phyloP scores from a whole-genome alignment of 495 filamentous ascomycete genomes.

The Penicillium paxilli region DNA sequence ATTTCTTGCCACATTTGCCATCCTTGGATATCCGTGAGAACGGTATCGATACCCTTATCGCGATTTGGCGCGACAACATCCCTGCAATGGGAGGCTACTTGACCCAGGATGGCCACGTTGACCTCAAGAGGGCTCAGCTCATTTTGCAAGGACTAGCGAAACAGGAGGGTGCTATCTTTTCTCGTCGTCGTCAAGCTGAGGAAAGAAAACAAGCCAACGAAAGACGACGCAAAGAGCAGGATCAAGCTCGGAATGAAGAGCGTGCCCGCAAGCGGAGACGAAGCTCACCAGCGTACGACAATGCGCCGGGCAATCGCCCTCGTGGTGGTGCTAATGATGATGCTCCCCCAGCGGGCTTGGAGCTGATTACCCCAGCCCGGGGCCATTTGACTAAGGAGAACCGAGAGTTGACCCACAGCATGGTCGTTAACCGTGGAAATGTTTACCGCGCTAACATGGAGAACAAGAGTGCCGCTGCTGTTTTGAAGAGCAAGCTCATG shows the following conservation, averaged over 20 bases:
- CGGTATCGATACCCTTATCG: constrained; percentile 92
- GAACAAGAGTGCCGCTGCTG: constrained; percentile 93
- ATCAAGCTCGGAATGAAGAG: constrained; percentile 52
- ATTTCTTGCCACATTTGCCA: constrained; percentile 95
- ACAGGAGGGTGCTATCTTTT: constrained; percentile 94
- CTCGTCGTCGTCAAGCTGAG: constrained; percentile 75
- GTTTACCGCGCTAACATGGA: constrained; percentile 76
- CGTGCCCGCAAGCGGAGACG: constrained; percentile 44
- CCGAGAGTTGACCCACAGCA: constrained; percentile 74
- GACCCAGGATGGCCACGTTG: constrained; percentile 90
- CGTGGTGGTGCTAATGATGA: constrained; percentile 38
- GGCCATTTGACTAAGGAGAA: constrained; percentile 62
- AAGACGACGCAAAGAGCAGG: constrained; percentile 74
- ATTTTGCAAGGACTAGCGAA: constrained; percentile 89
- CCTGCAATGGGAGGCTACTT: constrained; percentile 91
- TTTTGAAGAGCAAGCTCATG: constrained; percentile 79
- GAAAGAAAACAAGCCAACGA: constrained; percentile 75
- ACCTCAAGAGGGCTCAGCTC: constrained; percentile 80
- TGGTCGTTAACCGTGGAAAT: constrained; percentile 79
- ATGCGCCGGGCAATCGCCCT: constrained; percentile 24
- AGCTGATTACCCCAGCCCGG: constrained; percentile 59
- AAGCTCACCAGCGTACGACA: constrained; percentile 47
- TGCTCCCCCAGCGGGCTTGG: constrained; percentile 42
- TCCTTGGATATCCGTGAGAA: constrained; percentile 96
- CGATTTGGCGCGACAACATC: constrained; percentile 94